Percentiles rank a stretch among this genome's conserved stretches.
These are phyloP conservation scores for Fomitopsis pinicola DNA, from an alignment of 1,284 basidiomycete species.

Conservation along the genomic window DNA sequence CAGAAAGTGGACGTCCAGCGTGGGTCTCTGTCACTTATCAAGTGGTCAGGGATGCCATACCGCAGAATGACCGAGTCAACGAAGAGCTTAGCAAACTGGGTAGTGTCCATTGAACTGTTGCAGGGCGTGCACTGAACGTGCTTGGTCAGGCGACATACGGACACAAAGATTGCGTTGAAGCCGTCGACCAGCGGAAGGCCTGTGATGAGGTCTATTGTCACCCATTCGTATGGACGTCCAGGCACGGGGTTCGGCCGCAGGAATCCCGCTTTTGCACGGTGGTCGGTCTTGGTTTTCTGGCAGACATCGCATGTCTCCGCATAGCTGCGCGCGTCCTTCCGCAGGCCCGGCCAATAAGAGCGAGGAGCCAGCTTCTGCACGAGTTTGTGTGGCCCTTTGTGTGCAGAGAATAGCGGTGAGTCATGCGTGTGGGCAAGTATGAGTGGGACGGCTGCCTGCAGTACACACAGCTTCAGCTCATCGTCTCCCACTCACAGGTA, in stretches of 20 bases:
- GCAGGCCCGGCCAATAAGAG: too few species aligned
- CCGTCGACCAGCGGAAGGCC: conserved; percentile 26
- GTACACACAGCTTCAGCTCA: too few species aligned
- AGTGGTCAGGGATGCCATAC: conserved; percentile 13
- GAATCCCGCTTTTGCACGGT: too few species aligned
- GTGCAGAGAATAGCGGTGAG: too few species aligned
- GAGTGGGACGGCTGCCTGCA: too few species aligned
- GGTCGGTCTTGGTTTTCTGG: too few species aligned
- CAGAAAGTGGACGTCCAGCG: conserved; percentile 13
- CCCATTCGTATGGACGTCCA: conserved; percentile 16
- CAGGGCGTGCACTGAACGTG: conserved; percentile 34
- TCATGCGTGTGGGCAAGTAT: too few species aligned
- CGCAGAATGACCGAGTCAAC: conserved; percentile 15
- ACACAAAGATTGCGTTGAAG: conserved; percentile 28
- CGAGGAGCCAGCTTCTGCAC: too few species aligned
- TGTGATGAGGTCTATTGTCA: conserved; percentile 32
- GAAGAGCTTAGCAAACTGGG: conserved; percentile 18
- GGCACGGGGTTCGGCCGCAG: conserved; percentile 32
- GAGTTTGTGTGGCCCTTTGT: too few species aligned
- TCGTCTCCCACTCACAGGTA: too few species aligned
- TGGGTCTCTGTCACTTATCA: conserved; percentile 14
- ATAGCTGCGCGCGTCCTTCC: too few species aligned
- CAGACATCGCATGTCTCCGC: too few species aligned
- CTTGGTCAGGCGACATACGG: conserved; percentile 31
- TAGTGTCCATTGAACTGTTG: conserved; percentile 14